These are phyloP conservation scores for Mucor saturninus DNA, from an alignment of 371 early-diverging fungal genomes.

Conservation along the genomic window DNA sequence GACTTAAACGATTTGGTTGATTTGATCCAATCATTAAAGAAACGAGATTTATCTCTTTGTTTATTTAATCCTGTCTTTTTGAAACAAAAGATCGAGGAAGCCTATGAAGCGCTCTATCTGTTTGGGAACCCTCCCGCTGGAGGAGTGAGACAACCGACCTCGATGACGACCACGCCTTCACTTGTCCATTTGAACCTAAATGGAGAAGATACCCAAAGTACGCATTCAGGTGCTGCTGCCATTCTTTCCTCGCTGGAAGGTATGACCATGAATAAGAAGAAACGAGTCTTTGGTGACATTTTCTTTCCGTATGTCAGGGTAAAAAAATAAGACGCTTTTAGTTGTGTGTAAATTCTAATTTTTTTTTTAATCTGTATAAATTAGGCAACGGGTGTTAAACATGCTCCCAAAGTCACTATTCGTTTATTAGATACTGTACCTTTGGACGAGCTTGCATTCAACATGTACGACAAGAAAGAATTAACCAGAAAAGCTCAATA, in stretches of 20 bases:
- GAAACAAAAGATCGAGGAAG: slow-evolving; percentile 42
- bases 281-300: slow-evolving; percentile 38
- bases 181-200: slow-evolving; percentile 11
- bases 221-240: slow-evolving; percentile 8
- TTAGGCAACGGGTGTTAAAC: slow-evolving; percentile 44
- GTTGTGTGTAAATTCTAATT: background rate
- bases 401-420: slow-evolving; percentile 56
- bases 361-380: background rate
- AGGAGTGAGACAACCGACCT: background rate
- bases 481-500: slow-evolving; percentile 22
- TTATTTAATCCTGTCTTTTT: slow-evolving; percentile 48
- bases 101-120: slow-evolving; percentile 37
- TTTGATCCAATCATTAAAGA: slow-evolving; percentile 44
- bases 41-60: slow-evolving; percentile 48
- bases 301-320: slow-evolving; percentile 43
- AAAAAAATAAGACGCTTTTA: slow-evolving; percentile 2
- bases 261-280: slow-evolving; percentile 32
- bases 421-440: slow-evolving; percentile 54
- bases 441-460: slow-evolving; percentile 48
- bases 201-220: slow-evolving; percentile 1
- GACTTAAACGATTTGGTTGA: slow-evolving; percentile 44
- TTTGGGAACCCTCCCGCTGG: slow-evolving; percentile 11
- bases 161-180: slow-evolving; percentile 21
- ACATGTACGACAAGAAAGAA: slow-evolving; percentile 45
- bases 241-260: slow-evolving; percentile 34